Evolutionary conservation across 306 rosid species (phyloP), one percentile per base, ranked within the genome.

Genomic region (Pueraria montana): DNA sequence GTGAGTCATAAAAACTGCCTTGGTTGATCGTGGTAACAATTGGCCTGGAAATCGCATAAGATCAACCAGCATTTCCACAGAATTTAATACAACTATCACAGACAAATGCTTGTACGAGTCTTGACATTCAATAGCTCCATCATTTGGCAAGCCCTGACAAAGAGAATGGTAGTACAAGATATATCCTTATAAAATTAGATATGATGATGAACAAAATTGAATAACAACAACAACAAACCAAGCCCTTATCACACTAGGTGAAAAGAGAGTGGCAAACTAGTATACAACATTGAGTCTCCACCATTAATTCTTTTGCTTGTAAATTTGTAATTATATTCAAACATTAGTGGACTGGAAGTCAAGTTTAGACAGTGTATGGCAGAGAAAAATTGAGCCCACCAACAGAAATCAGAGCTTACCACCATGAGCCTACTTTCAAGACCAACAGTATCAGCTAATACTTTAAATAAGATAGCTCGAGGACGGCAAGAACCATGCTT

Each of bases 1-100:
- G 89, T 94, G 99, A 62, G 92, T 89, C 99, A 96, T 91, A 71
- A 90, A 89, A 83, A 96, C 88, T 77, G 97, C 93, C 85, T 91
- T 94, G 75, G 98, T 90, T 80, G 99, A 88, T 61, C 86, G 89
- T 38, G 94, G 97, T 76, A 94, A 72, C 84, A 94, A 73, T 81
- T 96, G 95, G 84, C 99, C 99, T 6, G 99, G 99, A 84, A 89
- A 90, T 83, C 99, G 92, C 99, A 94, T 92, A 48, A 96, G 97
- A 88, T 96, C 97, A 40, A 96, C 97, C 89, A 96, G 86, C 83
- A 92, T 84, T 88, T 96, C 99, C 78, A 86, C 92, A 69, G 98
- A 92, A 84, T 94, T 96, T 83, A 94, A 59, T 62, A 78, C 95
- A 82, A 94, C 98, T 30, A 91, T 71, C 78, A 94, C 95, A 17